Percentiles rank a stretch among this genome's conserved stretches.
phyloP scores from a whole-genome alignment of 2,329 filamentous ascomycete genomes.

The Beauveria varroae region DNA sequence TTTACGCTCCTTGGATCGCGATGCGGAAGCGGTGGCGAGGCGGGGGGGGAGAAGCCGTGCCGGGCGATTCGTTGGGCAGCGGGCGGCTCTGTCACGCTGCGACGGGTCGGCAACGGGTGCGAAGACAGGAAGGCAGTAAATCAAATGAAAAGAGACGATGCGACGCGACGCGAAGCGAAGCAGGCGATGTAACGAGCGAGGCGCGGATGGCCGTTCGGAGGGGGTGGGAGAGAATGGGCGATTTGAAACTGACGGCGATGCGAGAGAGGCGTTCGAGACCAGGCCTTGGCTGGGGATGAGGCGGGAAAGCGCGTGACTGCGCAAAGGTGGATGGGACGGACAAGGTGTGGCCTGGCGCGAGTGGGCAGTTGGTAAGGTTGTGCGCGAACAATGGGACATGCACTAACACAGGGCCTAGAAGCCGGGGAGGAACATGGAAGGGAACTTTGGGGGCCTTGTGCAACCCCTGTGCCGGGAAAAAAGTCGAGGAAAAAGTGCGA shows the following conservation, averaged over 20 bases:
- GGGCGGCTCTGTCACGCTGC: neutral
- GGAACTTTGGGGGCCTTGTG: neutral
- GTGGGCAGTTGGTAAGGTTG: no score
- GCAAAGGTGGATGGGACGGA: neutral
- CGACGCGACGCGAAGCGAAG: constrained; percentile 7
- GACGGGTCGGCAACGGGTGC: neutral
- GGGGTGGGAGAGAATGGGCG: neutral
- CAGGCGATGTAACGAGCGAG: constrained; percentile 10
- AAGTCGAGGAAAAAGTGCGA: no score
- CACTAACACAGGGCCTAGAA: neutral
- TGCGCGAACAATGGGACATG: no score
- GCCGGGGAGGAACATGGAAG: neutral
- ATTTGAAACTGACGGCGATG: constrained; percentile 18
- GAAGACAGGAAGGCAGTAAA: neutral
- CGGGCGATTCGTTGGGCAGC: constrained; percentile 9
- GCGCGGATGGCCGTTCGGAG: neutral
- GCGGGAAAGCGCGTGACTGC: constrained; percentile 32
- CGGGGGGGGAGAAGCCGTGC: constrained; percentile 3
- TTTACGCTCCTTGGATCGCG: neutral
- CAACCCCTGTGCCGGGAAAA: neutral
- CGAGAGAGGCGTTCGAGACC: constrained; percentile 20
- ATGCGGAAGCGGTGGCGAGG: constrained; percentile 4
- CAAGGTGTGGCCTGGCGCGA: no score
- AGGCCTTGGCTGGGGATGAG: constrained; percentile 19
- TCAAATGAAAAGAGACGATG: neutral